Conservation (phyloP, 1,284 basidiomycete species). For the Pyrrhoderma noxium region DNA sequence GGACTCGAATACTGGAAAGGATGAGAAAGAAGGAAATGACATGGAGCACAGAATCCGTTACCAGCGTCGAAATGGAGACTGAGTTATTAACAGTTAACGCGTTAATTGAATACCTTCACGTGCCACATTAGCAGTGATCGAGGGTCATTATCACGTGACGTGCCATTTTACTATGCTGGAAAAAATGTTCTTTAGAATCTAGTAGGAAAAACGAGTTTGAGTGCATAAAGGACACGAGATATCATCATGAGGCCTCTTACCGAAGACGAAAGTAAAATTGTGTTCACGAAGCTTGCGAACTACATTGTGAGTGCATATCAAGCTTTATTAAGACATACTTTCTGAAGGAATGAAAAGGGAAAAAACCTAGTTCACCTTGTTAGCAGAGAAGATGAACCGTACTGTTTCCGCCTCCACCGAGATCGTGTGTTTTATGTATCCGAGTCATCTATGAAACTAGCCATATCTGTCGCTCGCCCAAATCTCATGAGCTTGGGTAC, state of each 20-base stretch:
- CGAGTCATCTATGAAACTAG: slow-evolving; percentile 87
- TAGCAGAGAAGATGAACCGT: slow-evolving; percentile 76
- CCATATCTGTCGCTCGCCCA: slow-evolving; percentile 86
- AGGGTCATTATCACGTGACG: not conserved
- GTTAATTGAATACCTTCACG: too few relatives aligned
- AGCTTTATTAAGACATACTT: not conserved
- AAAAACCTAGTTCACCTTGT: slow-evolving; percentile 89
- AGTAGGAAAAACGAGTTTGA: too few relatives aligned
- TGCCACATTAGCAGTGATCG: not conserved
- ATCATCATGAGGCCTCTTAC: slow-evolving; percentile 70
- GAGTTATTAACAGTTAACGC: too few relatives aligned
- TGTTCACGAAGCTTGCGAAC: slow-evolving; percentile 88
- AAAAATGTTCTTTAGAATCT: not conserved
- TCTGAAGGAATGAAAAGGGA: slow-evolving; percentile 42
- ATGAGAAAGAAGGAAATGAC: slow-evolving; percentile 21
- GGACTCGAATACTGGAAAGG: slow-evolving; percentile 20
- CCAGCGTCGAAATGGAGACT: too few relatives aligned
- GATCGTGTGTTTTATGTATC: slow-evolving; percentile 94
- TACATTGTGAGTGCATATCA: slow-evolving; percentile 59
- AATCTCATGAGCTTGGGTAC: slow-evolving; percentile 93
- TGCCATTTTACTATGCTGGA: not conserved
- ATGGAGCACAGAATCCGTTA: not conserved
- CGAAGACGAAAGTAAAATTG: slow-evolving; percentile 79
- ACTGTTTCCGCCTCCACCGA: slow-evolving; percentile 88
- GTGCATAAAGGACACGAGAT: too few relatives aligned